Percentiles rank a stretch among this genome's conserved stretches.
These are phyloP conservation scores for Melampsora americana DNA, from an alignment of 1,284 basidiomycete genomes.

Conservation along the genomic window DNA sequence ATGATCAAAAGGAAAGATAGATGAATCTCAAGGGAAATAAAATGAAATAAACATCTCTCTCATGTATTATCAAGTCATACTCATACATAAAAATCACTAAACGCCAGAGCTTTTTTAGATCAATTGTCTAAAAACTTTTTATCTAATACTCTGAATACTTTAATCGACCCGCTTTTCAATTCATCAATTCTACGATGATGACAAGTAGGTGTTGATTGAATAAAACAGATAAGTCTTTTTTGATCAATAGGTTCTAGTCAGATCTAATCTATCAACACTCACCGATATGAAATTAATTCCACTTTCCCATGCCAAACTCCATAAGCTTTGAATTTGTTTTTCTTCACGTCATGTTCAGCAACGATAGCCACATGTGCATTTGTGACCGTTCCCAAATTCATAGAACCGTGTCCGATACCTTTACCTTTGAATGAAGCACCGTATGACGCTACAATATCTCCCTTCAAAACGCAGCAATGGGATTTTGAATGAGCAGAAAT, in stretches of 20 bases:
- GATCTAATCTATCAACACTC: constrained; percentile 6
- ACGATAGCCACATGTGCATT: constrained; percentile 28
- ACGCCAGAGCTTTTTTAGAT: neutral
- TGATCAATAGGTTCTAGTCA: neutral
- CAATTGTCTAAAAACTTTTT: constrained; percentile 28
- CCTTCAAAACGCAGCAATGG: neutral
- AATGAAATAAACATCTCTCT: too few species aligned
- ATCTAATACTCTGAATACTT: constrained; percentile 39
- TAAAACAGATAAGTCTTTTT: too few species aligned
- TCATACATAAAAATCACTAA: neutral
- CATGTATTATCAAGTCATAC: too few species aligned
- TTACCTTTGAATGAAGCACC: constrained; percentile 39
- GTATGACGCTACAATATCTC: constrained; percentile 38
- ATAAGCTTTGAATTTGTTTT: constrained; percentile 41
- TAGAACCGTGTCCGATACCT: constrained; percentile 38
- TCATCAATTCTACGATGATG: constrained; percentile 26
- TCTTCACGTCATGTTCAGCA: constrained; percentile 38
- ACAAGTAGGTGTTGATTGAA: too few species aligned
- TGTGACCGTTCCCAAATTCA: constrained; percentile 25
- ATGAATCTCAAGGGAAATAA: neutral
- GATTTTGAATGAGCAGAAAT: neutral
- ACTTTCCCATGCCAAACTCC: constrained; percentile 35
- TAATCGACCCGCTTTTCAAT: constrained; percentile 33
- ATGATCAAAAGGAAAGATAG: neutral
- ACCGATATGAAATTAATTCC: constrained; percentile 40